A percentile compares a stretch with the other conserved stretches of the same genome.
These are phyloP conservation scores for Penicillium bialowiezense DNA, from an alignment of 495 filamentous ascomycete genomes.

Conservation along the genomic window DNA sequence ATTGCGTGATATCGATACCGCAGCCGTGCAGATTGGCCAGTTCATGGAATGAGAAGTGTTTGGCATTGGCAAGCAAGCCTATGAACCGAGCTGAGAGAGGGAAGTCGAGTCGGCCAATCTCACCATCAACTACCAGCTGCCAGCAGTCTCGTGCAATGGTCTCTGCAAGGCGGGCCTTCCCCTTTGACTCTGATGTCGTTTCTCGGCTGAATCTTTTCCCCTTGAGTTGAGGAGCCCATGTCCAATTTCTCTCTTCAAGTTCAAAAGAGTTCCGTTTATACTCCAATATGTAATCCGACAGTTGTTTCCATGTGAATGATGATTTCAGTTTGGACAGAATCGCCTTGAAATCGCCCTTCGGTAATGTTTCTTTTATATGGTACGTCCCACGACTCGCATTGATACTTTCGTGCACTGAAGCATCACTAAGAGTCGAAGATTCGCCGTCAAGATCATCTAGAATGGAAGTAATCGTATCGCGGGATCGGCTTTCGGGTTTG, in stretches of 20 bases:
- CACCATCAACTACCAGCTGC: slow-evolving; percentile 35
- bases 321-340: slow-evolving; percentile 23
- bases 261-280: not conserved
- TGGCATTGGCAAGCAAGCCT: slow-evolving; percentile 26
- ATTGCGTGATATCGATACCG: slow-evolving; percentile 39
- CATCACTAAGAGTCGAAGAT: slow-evolving; percentile 1
- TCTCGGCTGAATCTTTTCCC: slow-evolving; percentile 8
- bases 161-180: slow-evolving; percentile 35
- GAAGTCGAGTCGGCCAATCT: slow-evolving; percentile 44
- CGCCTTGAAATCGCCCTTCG: slow-evolving; percentile 23
- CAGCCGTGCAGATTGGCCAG: slow-evolving; percentile 38
- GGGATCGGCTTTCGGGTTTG: slow-evolving; percentile 1
- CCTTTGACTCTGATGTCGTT: slow-evolving; percentile 17
- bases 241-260: not conserved
- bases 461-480: slow-evolving; percentile 21
- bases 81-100: slow-evolving; percentile 23
- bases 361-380: slow-evolving; percentile 21
- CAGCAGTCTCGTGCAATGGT: slow-evolving; percentile 44
- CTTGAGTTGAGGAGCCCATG: slow-evolving; percentile 25
- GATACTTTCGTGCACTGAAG: slow-evolving; percentile 16
- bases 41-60: slow-evolving; percentile 43
- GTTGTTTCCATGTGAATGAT: slow-evolving; percentile 36
- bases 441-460: slow-evolving; percentile 30
- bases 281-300: slow-evolving; percentile 28
- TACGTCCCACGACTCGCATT: slow-evolving; percentile 22